Evolutionary conservation across 306 rosid genomes (phyloP).

Genomic region (Citrullus mucosospermus): DNA sequence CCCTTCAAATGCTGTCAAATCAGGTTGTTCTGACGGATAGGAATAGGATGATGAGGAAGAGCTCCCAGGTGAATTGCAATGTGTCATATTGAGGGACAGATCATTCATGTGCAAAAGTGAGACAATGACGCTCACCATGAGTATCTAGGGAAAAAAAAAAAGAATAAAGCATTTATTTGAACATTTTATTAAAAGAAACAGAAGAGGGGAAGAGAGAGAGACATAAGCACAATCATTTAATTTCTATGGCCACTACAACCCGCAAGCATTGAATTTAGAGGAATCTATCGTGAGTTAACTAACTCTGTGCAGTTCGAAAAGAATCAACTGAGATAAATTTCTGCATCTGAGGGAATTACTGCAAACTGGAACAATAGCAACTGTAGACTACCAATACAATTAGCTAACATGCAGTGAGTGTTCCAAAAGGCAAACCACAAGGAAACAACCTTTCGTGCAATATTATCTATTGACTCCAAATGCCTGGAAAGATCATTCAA

Average conservation of each 20-base stretch:
- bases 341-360: not conserved
- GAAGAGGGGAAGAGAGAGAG: constrained; percentile 3
- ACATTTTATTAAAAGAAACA: not conserved
- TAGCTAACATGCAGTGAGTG: constrained; percentile 14
- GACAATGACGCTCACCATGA: constrained; percentile 67
- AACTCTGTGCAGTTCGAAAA: not conserved
- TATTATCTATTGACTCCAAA: constrained; percentile 69
- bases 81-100: constrained; percentile 51
- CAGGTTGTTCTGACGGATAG: constrained; percentile 31
- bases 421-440: constrained; percentile 8
- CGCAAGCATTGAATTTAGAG: not conserved
- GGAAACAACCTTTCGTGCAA: constrained; percentile 73
- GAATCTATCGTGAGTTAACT: not conserved
- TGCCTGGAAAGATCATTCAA: constrained; percentile 73
- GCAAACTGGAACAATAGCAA: not conserved
- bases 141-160: constrained; percentile 40
- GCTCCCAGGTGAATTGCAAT: constrained; percentile 41
- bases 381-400: constrained; percentile 8
- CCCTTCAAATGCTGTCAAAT: constrained; percentile 37
- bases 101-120: constrained; percentile 85
- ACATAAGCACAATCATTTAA: not conserved
- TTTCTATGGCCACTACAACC: not conserved
- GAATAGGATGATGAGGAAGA: constrained; percentile 25
- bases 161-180: constrained; percentile 7
- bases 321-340: not conserved